Evolutionary conservation across 2,329 filamentous ascomycete species (phyloP), one percentile per base, ranked within the genome.

Genomic region (Phialocephala subalpina): DNA sequence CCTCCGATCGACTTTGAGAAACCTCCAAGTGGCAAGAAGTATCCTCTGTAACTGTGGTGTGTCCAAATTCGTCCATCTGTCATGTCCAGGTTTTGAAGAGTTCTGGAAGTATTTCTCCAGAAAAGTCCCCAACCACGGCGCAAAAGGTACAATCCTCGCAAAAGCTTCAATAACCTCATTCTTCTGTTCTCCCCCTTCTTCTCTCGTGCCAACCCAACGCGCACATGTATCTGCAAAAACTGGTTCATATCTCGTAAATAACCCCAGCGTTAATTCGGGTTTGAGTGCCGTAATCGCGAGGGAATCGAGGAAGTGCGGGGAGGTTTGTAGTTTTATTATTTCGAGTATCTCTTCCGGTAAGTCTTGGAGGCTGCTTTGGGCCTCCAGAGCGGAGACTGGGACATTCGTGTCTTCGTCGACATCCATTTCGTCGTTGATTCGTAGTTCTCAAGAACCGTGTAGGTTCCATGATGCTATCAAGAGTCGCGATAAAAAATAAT

Each of bases 141-240:
- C 92, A 82, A 96, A 90, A 20, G 93, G 92, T 73, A 97, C 78
- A 69, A 97, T 84, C 74, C 92, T 87, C 67, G 92, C 91, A 80
- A 97, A 92, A 36, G 92, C 90, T 63, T 90, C 85, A 69, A 95
- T 84, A 60, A 90, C 79, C 63, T 73, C 78, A 65, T 66, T 67
- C 45, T 69, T 67, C 58, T 76, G 73, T 1, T 38, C 49, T 40
- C 49, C 64, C 38, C 49, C 64, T 16, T 49, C 27, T 33, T 63
- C 18, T 9, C 27, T 27, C n/a, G 25, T 77, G 74, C 83, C 82
- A 53, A 91, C 82, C 93, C 93, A 97, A 82, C 91, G 84, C 68
- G 93, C 91, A 78, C 91, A 93, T 58, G 97, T 83, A 78, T 97
- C 94, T 72, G 93, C 87, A 74, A 96, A 92, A 47, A 94, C 80